A percentile compares a stretch with the other conserved stretches of the same genome.
Evolutionary conservation across 352 stramenopile species (phyloP).

Genomic region (Phytophthora ramorum): DNA sequence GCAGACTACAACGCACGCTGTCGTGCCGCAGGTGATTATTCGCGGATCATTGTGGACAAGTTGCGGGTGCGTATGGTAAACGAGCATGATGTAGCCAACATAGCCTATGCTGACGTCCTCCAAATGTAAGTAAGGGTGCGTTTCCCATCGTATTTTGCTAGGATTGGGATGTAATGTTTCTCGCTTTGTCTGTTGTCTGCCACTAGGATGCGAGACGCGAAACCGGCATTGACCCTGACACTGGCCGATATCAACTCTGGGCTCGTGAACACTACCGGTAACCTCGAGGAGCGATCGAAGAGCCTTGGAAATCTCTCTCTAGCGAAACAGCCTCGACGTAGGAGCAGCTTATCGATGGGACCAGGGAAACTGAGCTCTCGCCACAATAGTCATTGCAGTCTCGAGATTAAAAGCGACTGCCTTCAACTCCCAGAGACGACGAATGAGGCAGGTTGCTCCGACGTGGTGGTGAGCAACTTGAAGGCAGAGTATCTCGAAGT

Average conservation of each 20-base stretch:
- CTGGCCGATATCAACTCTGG: constrained; percentile 43
- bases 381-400: constrained; percentile 14
- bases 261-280: background rate
- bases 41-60: constrained; percentile 47
- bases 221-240: constrained; percentile 50
- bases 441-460: constrained; percentile 6
- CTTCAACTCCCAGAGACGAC: constrained; percentile 30
- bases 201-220: constrained; percentile 55
- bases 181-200: background rate
- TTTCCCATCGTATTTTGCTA: background rate
- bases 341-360: constrained; percentile 36
- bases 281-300: constrained; percentile 26
- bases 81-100: constrained; percentile 39
- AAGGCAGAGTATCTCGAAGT: constrained; percentile 43
- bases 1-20: constrained; percentile 66
- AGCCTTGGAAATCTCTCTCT: constrained; percentile 24
- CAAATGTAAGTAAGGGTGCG: constrained; percentile 33
- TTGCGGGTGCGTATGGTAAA: constrained; percentile 60
- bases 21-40: constrained; percentile 49
- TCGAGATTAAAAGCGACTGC: constrained; percentile 31
- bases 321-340: constrained; percentile 22
- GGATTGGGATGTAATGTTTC: background rate
- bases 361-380: constrained; percentile 19
- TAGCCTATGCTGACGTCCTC: constrained; percentile 56
- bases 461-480: constrained; percentile 31